Evolutionary conservation across 192 early-diverging fungal species (phyloP), one percentile per base, ranked within the genome.

Genomic region (Dispira simplex): DNA sequence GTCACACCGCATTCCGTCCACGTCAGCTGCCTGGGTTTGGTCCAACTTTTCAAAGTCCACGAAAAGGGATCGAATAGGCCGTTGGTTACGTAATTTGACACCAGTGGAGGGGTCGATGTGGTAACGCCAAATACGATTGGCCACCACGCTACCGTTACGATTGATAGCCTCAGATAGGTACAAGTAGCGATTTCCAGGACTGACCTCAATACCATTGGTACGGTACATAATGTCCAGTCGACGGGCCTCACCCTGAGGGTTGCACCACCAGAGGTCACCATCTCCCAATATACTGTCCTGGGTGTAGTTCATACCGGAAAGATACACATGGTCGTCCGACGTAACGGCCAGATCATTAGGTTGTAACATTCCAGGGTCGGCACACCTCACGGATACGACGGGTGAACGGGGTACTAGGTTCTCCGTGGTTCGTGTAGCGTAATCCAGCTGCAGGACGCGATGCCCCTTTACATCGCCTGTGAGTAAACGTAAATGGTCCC

Each of bases 141-240:
- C 70, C 28, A 79, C 64, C 11, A 77, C 73, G 2, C 27, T 57
- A 26, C 68, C 68, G 44, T 57, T 68, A 46, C 44, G 46, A 65
- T 80, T 81, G 14, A 64, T 53, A 6, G 79, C 69, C 67, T 81
- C 79, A 2, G 80, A 82, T 18, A 82, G 52, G 45, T 82, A 82
- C 25, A 82, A 73, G 14, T 65, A 71, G 53, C 69, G 71, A 46
- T 79, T 77, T 53, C 79, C 76, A 8, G 78, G 76, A 59, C 72
- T 74, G 45, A 82, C 67, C 53, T 82, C 80, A 39, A 82, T 77
- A 13, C 80, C 80, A 54, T 82, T 82, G 6, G 80, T 82, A 54
- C 80, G 77, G 32, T 69, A 60, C 52, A 79, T 72, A 16, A 27
- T 8, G 1, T 64, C 68, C 4, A 82, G 66, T 64, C 59, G 67